Conservation (phyloP, 495 filamentous ascomycete genomes). For the Aspergillus hancockii region DNA sequence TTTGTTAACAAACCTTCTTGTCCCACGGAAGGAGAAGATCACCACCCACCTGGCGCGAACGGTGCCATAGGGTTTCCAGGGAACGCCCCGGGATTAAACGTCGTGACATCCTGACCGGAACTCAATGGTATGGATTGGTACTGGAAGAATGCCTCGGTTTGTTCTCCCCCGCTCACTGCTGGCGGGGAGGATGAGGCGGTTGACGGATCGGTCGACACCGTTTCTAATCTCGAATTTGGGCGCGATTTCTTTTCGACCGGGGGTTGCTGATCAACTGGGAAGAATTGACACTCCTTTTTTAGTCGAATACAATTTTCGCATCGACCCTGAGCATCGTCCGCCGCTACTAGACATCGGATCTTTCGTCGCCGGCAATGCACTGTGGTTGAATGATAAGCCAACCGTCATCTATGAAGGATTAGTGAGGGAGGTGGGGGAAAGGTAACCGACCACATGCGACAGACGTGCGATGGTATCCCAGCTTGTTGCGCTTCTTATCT, state of each 20-base stretch:
- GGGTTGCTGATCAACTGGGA: constrained; percentile 84
- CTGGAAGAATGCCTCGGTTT: constrained; percentile 43
- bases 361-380: constrained; percentile 94
- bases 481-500: constrained; percentile 93
- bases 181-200: constrained; percentile 50
- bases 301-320: constrained; percentile 96
- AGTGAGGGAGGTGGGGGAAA: neutral
- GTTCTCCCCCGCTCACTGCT: constrained; percentile 29
- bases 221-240: constrained; percentile 44
- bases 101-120: constrained; percentile 39
- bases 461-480: constrained; percentile 95
- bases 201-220: constrained; percentile 42
- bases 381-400: constrained; percentile 38
- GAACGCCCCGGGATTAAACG: constrained; percentile 33
- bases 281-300: constrained; percentile 95
- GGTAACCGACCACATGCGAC: constrained; percentile 89
- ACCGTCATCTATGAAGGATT: neutral
- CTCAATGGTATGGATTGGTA: constrained; percentile 43
- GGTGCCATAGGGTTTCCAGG: constrained; percentile 34
- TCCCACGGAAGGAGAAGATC: neutral
- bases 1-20: constrained; percentile 4
- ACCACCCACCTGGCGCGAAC: constrained; percentile 40
- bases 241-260: constrained; percentile 55
- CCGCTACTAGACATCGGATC: constrained; percentile 84
- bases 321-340: constrained; percentile 76